phyloP scores from a whole-genome alignment of 164 flowering plant genomes.

The Chloranthus sessilifolius region DNA sequence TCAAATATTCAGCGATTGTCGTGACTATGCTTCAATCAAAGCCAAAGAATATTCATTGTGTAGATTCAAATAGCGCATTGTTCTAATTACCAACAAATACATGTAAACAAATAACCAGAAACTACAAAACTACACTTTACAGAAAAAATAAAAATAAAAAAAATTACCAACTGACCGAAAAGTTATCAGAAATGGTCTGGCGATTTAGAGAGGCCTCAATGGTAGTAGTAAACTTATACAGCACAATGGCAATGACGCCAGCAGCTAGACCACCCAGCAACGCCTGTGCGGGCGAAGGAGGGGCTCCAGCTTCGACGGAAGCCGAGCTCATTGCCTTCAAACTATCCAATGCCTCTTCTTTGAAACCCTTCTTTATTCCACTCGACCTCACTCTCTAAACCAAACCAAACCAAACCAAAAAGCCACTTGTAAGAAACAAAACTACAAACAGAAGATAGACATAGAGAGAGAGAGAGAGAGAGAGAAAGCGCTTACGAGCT shows the following conservation, averaged over 20 bases:
- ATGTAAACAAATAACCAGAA: too few species aligned
- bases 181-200: slow-evolving; percentile 71
- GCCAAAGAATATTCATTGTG: too few species aligned
- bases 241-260: slow-evolving; percentile 70
- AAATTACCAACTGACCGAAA: slow-evolving; percentile 83
- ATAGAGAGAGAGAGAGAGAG: not conserved
- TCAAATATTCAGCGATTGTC: too few species aligned
- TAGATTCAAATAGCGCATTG: too few species aligned
- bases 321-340: slow-evolving; percentile 60
- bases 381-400: slow-evolving; percentile 70
- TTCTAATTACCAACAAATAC: too few species aligned
- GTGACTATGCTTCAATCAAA: too few species aligned
- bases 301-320: slow-evolving; percentile 35
- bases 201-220: slow-evolving; percentile 74
- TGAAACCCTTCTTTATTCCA: slow-evolving; percentile 48
- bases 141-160: too few species aligned
- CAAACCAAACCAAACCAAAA: slow-evolving; percentile 10
- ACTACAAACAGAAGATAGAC: not conserved
- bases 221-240: slow-evolving; percentile 82
- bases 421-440: slow-evolving; percentile 1
- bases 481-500: slow-evolving; percentile 37
- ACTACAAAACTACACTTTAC: too few species aligned
- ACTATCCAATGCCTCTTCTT: slow-evolving; percentile 81
- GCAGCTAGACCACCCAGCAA: slow-evolving; percentile 77
- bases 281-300: slow-evolving; percentile 75